Evolutionary conservation across 305 asterid species (phyloP).

Genomic region (Withania somnifera): DNA sequence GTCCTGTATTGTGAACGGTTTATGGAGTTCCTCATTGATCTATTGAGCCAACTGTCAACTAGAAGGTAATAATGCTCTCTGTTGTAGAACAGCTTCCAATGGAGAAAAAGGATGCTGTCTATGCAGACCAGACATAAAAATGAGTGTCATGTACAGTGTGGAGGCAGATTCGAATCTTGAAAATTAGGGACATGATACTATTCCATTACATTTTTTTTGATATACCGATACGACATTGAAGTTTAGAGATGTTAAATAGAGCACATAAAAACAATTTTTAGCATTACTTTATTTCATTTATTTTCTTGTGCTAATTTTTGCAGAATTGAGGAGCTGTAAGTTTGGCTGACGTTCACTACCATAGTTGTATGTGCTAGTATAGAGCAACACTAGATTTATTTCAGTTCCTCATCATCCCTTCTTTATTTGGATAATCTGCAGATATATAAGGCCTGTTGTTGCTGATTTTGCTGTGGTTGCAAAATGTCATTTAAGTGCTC

Average conservation of each 20-base stretch:
- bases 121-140: not conserved
- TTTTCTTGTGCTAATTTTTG: not conserved
- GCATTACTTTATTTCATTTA: not conserved
- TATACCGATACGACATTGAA: not conserved
- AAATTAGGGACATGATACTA: not conserved
- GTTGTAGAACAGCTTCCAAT: not conserved
- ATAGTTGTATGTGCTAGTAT: not conserved
- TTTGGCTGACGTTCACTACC: not conserved
- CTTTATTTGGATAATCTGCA: conserved; percentile 21
- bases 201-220: not conserved
- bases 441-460: conserved; percentile 82
- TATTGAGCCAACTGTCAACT: conserved; percentile 95
- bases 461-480: conserved; percentile 95
- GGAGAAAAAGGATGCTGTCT: not conserved
- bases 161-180: not conserved
- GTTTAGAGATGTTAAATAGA: not conserved
- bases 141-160: not conserved
- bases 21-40: conserved; percentile 97
- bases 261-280: not conserved
- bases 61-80: conserved; percentile 49
- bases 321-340: not conserved
- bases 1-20: conserved; percentile 88
- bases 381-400: not conserved
- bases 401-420: not conserved
- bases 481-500: conserved; percentile 89